Conservation (phyloP, 352 stramenopile genomes). For the Peronosclerospora sorghi region DNA sequence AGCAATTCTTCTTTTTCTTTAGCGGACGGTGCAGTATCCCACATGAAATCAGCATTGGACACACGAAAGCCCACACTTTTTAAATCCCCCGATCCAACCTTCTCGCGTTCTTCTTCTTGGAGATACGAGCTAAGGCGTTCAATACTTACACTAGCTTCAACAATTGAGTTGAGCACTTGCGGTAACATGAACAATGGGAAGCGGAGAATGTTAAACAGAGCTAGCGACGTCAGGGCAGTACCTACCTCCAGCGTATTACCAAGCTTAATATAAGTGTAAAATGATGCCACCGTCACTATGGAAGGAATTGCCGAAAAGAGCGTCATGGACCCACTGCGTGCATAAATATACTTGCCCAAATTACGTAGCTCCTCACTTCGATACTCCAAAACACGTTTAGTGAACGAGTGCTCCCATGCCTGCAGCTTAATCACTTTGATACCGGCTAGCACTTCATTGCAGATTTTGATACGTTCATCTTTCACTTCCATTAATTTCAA, state of each 20-base stretch:
- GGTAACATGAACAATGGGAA: slow-evolving; percentile 97
- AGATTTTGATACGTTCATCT: slow-evolving; percentile 89
- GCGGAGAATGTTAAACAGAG: slow-evolving; percentile 93
- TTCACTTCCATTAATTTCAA: slow-evolving; percentile 85
- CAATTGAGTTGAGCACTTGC: slow-evolving; percentile 89
- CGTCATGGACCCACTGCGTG: slow-evolving; percentile 37
- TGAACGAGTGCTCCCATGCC: slow-evolving; percentile 88
- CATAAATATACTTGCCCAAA: slow-evolving; percentile 57
- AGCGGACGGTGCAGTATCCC: slow-evolving; percentile 35
- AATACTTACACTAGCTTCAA: slow-evolving; percentile 81
- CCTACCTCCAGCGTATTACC: slow-evolving; percentile 88
- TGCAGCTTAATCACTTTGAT: slow-evolving; percentile 97
- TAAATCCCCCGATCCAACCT: slow-evolving; percentile 67
- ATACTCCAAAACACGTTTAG: slow-evolving; percentile 42
- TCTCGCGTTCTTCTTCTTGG: slow-evolving; percentile 46
- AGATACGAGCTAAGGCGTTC: slow-evolving; percentile 49
- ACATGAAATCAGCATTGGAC: slow-evolving; percentile 45
- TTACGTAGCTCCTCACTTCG: slow-evolving; percentile 66
- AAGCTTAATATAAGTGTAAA: slow-evolving; percentile 60
- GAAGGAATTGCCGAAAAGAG: slow-evolving; percentile 84
- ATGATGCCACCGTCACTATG: slow-evolving; percentile 88
- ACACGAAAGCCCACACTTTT: slow-evolving; percentile 31
- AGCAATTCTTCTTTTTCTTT: background rate
- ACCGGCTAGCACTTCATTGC: slow-evolving; percentile 86
- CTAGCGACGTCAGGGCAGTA: slow-evolving; percentile 80